A percentile compares a stretch with the other conserved stretches of the same genome.
Evolutionary conservation across 768 basidiomycete genomes (phyloP).

Genomic region (Amanita molliuscula): DNA sequence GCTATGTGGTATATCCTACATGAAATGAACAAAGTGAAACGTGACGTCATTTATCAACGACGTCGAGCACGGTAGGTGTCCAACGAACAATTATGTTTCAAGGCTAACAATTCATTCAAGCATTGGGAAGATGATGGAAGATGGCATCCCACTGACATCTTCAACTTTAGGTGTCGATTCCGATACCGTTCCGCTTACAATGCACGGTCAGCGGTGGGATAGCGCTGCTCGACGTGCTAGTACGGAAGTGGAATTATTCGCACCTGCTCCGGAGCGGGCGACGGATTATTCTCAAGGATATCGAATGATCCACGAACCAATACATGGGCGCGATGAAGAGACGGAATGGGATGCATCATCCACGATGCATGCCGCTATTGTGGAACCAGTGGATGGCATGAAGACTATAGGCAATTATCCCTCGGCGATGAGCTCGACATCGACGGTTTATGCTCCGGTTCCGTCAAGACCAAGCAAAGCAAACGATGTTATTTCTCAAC

Average conservation of each 20-base stretch:
- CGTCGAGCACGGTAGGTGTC: conserved; percentile 53
- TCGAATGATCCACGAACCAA: not conserved
- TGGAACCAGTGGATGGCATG: not conserved
- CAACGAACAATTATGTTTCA: not conserved
- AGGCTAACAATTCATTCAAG: not conserved
- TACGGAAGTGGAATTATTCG: conserved; percentile 3
- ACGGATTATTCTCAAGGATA: conserved; percentile 1
- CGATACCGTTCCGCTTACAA: conserved; percentile 1
- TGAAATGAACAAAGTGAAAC: conserved; percentile 61
- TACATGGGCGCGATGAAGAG: not conserved
- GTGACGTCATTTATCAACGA: conserved; percentile 53
- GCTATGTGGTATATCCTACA: conserved; percentile 82
- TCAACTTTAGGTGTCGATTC: conserved; percentile 1
- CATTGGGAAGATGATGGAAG: not conserved
- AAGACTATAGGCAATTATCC: not conserved
- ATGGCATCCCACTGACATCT: not conserved
- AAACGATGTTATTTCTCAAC: not conserved
- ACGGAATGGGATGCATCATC: conserved; percentile 4
- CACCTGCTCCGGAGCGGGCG: conserved; percentile 3
- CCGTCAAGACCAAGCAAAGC: not conserved
- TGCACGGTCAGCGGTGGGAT: not conserved
- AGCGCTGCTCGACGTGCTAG: not conserved
- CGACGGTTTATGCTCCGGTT: not conserved
- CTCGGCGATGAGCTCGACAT: conserved; percentile 1
- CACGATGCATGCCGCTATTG: not conserved